phyloP scores from a whole-genome alignment of 495 filamentous ascomycete genomes.

The Penicillium psychrofluorescens region DNA sequence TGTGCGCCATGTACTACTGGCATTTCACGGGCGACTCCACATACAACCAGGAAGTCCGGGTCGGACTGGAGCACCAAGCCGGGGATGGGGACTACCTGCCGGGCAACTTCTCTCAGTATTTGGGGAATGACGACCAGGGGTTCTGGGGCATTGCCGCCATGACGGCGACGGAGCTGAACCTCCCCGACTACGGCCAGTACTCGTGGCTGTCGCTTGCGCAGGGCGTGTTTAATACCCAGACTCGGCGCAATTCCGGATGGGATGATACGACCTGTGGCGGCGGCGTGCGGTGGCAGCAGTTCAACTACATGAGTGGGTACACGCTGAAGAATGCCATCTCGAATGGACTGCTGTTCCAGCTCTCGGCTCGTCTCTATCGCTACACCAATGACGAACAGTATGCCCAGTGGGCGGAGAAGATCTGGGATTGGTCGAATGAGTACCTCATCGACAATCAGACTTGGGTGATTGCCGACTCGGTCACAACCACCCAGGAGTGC shows the following conservation, averaged over 20 bases:
- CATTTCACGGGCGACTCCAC: conserved; percentile 54
- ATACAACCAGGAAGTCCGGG: conserved; percentile 48
- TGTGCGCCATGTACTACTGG: conserved; percentile 64
- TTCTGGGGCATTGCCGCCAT: conserved; percentile 66
- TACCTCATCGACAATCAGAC: conserved; percentile 44
- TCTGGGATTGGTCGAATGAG: conserved; percentile 58
- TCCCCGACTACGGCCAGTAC: conserved; percentile 35
- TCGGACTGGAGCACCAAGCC: conserved; percentile 54
- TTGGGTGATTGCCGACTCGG: conserved; percentile 57
- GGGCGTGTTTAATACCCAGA: conserved; percentile 63
- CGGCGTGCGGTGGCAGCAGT: conserved; percentile 40
- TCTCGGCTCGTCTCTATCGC: conserved; percentile 61
- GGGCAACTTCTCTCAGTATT: conserved; percentile 42
- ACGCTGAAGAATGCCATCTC: conserved; percentile 60
- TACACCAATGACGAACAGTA: conserved; percentile 69
- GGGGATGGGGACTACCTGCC: conserved; percentile 56
- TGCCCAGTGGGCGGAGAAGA: conserved; percentile 58
- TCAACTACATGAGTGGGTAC: conserved; percentile 28
- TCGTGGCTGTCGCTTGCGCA: conserved; percentile 65
- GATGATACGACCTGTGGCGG: conserved; percentile 37
- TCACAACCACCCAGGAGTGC: conserved; percentile 11
- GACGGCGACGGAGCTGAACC: conserved; percentile 58
- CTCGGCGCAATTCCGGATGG: conserved; percentile 34
- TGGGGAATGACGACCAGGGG: conserved; percentile 62
- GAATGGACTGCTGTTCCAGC: conserved; percentile 62